Percentiles rank a stretch among this genome's conserved stretches.
Evolutionary conservation across 257 asterid species (phyloP).

Genomic region (Solanum chiquidenum): DNA sequence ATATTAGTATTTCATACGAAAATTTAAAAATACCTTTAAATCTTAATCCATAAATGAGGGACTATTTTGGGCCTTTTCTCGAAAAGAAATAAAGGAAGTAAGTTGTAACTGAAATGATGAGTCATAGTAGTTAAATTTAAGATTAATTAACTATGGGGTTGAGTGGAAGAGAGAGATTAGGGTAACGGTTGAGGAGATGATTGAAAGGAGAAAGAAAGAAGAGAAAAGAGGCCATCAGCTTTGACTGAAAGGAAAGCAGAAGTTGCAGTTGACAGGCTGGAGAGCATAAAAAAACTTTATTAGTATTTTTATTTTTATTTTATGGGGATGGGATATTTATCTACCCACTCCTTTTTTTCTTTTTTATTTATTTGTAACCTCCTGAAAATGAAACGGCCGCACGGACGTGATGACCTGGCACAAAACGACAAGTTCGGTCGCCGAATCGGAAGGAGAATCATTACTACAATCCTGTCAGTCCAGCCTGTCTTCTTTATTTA

Average conservation of each 20-base stretch:
- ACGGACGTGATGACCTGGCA: slow-evolving; percentile 55
- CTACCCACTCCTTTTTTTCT: not conserved
- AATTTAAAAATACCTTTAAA: no score
- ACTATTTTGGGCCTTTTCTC: no score
- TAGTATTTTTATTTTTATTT: not conserved
- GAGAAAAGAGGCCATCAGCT: slow-evolving; percentile 18
- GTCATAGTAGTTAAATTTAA: not conserved
- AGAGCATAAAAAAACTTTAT: slow-evolving; percentile 26
- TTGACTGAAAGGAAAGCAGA: slow-evolving; percentile 43
- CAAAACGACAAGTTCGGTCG: slow-evolving; percentile 81
- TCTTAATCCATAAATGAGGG: no score
- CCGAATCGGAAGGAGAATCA: slow-evolving; percentile 80
- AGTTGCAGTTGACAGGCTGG: slow-evolving; percentile 44
- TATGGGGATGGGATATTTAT: not conserved
- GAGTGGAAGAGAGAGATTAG: not conserved
- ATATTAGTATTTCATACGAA: no score
- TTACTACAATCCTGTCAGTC: slow-evolving; percentile 52
- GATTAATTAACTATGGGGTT: not conserved
- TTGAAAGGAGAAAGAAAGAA: not conserved
- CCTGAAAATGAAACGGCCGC: slow-evolving; percentile 48
- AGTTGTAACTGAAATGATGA: slow-evolving; percentile 14
- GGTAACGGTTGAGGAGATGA: slow-evolving; percentile 14
- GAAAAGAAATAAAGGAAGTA: not conserved
- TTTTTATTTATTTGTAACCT: not conserved
- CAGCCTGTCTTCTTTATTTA: slow-evolving; percentile 52